Percentiles rank a stretch among this genome's conserved stretches.
phyloP scores from a whole-genome alignment of 441 rosid species.

The Populus trichocarpa region DNA sequence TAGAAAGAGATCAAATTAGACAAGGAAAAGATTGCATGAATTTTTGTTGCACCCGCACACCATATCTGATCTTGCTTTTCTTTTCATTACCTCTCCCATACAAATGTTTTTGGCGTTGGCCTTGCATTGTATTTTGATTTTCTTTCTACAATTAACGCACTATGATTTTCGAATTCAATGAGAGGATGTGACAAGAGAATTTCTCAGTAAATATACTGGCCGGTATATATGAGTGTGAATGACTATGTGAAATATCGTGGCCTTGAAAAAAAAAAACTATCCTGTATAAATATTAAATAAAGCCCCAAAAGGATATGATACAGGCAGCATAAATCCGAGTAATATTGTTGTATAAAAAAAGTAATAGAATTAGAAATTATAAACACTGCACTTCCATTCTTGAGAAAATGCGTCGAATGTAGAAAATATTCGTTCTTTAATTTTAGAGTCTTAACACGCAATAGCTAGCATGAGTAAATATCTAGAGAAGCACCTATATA shows the following conservation, averaged over 20 bases:
- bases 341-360: background rate
- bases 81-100: constrained; percentile 16
- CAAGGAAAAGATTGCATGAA: constrained; percentile 28
- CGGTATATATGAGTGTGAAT: background rate
- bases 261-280: no score
- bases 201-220: background rate
- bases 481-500: no score
- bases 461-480: background rate
- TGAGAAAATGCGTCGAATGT: no score
- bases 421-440: background rate
- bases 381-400: no score
- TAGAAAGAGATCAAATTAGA: background rate
- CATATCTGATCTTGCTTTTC: constrained; percentile 18
- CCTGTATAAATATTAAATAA: no score
- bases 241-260: background rate
- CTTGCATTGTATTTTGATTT: background rate
- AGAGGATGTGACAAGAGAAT: background rate
- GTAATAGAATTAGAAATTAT: background rate
- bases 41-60: constrained; percentile 31
- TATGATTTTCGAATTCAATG: background rate
- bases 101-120: constrained; percentile 13
- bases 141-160: background rate
- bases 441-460: background rate
- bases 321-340: background rate
- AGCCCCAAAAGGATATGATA: background rate